These are phyloP conservation scores for Globisporangium ultimum DNA, from an alignment of 352 stramenopile genomes.

Conservation along the genomic window DNA sequence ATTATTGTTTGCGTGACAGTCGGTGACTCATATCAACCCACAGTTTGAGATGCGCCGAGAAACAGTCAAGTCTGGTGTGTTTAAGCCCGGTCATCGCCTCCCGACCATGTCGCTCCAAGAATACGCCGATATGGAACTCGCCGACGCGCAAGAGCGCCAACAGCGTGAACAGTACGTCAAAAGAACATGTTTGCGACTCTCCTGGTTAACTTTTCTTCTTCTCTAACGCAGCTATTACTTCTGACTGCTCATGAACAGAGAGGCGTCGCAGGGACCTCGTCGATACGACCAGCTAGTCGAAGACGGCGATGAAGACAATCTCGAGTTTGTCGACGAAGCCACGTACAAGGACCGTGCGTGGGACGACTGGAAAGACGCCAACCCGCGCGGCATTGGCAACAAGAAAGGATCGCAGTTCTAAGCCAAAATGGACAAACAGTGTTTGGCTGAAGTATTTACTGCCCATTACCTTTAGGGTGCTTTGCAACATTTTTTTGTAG, in stretches of 20 bases:
- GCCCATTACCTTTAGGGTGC: not conserved
- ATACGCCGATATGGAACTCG: constrained; percentile 87
- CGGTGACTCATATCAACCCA: constrained; percentile 81
- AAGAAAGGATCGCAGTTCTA: constrained; percentile 95
- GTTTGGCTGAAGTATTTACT: not conserved
- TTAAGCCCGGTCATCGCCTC: constrained; percentile 93
- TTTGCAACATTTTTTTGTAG: not conserved
- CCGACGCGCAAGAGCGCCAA: constrained; percentile 86
- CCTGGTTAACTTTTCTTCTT: constrained; percentile 3
- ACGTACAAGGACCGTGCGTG: constrained; percentile 93
- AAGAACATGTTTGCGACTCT: constrained; percentile 2
- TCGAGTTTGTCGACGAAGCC: constrained; percentile 89
- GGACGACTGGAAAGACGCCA: constrained; percentile 97
- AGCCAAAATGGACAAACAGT: constrained; percentile 1
- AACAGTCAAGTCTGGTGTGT: constrained; percentile 87
- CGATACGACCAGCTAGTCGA: constrained; percentile 93
- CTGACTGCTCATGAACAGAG: constrained; percentile 21
- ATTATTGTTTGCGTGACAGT: constrained; percentile 29
- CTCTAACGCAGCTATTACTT: not conserved
- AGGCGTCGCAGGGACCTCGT: constrained; percentile 51
- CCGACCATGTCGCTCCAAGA: constrained; percentile 96
- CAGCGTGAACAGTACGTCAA: constrained; percentile 60
- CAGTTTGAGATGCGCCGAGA: constrained; percentile 88
- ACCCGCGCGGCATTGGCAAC: constrained; percentile 95
- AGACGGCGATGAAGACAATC: constrained; percentile 95